These are phyloP conservation scores for Cornus florida DNA, from an alignment of 148 eudicot genomes.

Conservation along the genomic window DNA sequence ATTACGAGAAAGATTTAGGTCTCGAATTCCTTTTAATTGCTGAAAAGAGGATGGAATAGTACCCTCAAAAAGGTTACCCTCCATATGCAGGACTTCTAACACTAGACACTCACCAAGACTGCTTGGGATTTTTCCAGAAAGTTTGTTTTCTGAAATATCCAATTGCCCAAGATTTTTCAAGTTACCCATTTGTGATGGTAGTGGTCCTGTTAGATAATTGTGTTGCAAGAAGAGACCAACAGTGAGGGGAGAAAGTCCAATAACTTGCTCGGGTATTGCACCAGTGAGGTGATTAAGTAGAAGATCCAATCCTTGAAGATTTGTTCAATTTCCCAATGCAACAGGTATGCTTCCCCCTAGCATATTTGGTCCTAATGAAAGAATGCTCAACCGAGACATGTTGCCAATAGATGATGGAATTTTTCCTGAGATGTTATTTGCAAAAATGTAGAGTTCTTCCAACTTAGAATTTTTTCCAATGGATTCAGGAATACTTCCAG, in stretches of 20 bases:
- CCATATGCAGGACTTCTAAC: not conserved
- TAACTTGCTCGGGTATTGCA: not conserved
- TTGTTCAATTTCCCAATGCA: constrained; percentile 13
- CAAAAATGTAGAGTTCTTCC: constrained; percentile 4
- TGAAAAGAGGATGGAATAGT: constrained; percentile 7
- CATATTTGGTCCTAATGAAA: not conserved
- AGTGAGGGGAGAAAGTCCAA: not conserved
- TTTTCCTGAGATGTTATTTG: constrained; percentile 13
- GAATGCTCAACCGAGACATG: not conserved
- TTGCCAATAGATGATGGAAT: constrained; percentile 20
- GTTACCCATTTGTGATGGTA: constrained; percentile 14
- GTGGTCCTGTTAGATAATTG: not conserved
- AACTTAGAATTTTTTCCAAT: constrained; percentile 16
- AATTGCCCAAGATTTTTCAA: not conserved
- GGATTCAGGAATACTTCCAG: constrained; percentile 12
- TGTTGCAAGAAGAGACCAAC: not conserved
- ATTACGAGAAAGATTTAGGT: constrained; percentile 17
- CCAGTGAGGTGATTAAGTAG: constrained; percentile 4
- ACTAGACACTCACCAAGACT: constrained; percentile 3
- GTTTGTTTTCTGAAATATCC: constrained; percentile 4
- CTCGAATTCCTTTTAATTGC: constrained; percentile 1
- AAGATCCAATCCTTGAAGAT: constrained; percentile 1
- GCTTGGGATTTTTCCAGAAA: constrained; percentile 15
- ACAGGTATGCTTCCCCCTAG: constrained; percentile 19
- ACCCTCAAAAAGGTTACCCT: constrained; percentile 16